Conservation (phyloP, 2,329 filamentous ascomycete genomes). For the Fusarium multiceps region DNA sequence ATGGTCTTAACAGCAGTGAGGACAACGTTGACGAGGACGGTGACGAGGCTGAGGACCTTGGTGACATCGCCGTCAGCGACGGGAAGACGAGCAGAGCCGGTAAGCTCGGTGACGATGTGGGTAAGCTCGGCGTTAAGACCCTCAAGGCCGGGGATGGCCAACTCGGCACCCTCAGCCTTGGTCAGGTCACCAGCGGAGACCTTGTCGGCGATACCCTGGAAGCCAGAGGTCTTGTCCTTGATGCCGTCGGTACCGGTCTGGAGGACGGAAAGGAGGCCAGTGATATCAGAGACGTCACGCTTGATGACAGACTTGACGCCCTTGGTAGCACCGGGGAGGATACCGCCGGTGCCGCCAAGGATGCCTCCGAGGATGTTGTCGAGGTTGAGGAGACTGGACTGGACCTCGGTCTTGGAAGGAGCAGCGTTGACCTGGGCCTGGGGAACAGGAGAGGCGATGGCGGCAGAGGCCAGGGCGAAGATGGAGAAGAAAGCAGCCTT, state of each 20-base stretch:
- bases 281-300: not conserved
- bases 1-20: conserved; percentile 42
- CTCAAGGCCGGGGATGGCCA: conserved; percentile 31
- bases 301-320: not conserved
- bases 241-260: conserved; percentile 1
- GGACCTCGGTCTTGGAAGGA: conserved; percentile 13
- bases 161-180: conserved; percentile 35
- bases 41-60: conserved; percentile 38
- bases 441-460: conserved; percentile 37
- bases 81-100: conserved; percentile 34
- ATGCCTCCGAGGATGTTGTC: not conserved
- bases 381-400: not conserved
- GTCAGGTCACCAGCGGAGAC: conserved; percentile 38
- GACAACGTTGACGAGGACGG: conserved; percentile 33
- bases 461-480: conserved; percentile 39
- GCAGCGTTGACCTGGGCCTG: not conserved
- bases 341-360: too few species aligned
- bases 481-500: conserved; percentile 43
- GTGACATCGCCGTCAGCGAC: conserved; percentile 42
- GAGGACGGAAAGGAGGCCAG: conserved; percentile 17
- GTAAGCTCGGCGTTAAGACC: conserved; percentile 40
- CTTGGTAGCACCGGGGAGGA: too few species aligned
- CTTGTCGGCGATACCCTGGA: conserved; percentile 31
- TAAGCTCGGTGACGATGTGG: conserved; percentile 41
- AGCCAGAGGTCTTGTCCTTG: conserved; percentile 17